Conservation (phyloP, 441 rosid species). For the Macaranga tanarius region DNA sequence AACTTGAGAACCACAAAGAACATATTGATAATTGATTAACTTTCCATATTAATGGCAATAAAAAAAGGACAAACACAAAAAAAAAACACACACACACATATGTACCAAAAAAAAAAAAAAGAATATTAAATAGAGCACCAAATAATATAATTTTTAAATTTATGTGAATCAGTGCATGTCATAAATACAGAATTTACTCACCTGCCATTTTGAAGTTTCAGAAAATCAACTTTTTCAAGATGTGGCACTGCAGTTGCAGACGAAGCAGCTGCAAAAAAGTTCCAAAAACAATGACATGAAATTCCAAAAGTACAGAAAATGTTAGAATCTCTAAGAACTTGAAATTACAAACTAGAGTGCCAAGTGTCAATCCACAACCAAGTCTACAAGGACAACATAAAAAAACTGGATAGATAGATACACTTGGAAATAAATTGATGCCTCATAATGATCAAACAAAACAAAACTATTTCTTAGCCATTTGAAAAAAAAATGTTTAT, state of each 20-base stretch:
- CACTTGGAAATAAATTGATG: slow-evolving; percentile 9
- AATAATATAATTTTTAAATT: background rate
- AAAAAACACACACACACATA: background rate
- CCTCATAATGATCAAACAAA: slow-evolving; percentile 9
- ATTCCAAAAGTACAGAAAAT: slow-evolving; percentile 11
- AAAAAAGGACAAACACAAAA: background rate
- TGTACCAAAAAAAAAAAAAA: background rate
- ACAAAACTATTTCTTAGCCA: background rate
- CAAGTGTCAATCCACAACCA: background rate
- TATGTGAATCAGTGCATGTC: background rate
- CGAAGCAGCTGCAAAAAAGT: slow-evolving; percentile 57
- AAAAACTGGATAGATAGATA: background rate
- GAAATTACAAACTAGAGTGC: background rate
- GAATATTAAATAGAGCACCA: background rate
- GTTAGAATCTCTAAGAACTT: background rate
- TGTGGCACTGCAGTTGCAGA: slow-evolving; percentile 52
- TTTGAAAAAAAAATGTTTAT: slow-evolving; percentile 20
- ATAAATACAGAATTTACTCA: slow-evolving; percentile 21
- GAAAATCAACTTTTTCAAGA: slow-evolving; percentile 65
- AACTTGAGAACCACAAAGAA: background rate
- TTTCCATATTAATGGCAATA: background rate
- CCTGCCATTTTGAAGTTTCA: slow-evolving; percentile 99
- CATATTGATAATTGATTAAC: background rate
- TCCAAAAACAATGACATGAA: slow-evolving; percentile 22
- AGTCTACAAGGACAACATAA: background rate